Evolutionary conservation across 1,284 basidiomycete genomes (phyloP), one percentile per base, ranked within the genome.

Genomic region (Marasmius fiardii): DNA sequence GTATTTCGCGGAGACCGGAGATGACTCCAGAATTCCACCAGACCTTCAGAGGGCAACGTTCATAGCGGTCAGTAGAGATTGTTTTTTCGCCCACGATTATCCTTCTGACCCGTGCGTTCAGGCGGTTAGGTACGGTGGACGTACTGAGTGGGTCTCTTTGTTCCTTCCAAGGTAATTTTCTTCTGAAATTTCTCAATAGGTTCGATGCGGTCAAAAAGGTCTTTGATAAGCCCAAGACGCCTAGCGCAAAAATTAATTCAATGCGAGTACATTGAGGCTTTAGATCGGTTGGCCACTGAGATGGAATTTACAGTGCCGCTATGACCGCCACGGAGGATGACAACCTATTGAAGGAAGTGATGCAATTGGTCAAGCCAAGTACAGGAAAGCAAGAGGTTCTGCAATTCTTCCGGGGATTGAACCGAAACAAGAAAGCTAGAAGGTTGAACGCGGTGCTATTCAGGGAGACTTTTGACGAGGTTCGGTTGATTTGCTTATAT

Each of bases 11-110:
- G 78, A 83, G 61, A 89, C 83, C 23, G 83, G 83, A 14, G 92
- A 97, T 65, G 86, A 91, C 62, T 88, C 86, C 4, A 78, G 73
- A 54, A 93, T 98, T 61, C 92, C 93, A 6, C 78, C 83, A 21
- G 92, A 95, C 71, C 71, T 95, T 49, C 80, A 87, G 63, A 67
- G 75, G 18, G 67, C 76, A 50, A 80, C 24, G 28, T 37, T 41
- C 43, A 26, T 45, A 53, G 52, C 44, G 53, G 50, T 55, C n/a
- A 59, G 23, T 64, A 4, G n/a, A n/a, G n/a, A n/a, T n/a, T n/a
- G n/a, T n/a, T n/a, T n/a, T n/a, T n/a, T n/a, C n/a, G n/a, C n/a
- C n/a, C n/a, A n/a, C n/a, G n/a, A n/a, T n/a, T n/a, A n/a, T n/a
- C n/a, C n/a, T n/a, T n/a, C n/a, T n/a, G n/a, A n/a, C n/a, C n/a